Base-by-base conservation (phyloP, 1,284 basidiomycete genomes). In the Malassezia furfur region DNA sequence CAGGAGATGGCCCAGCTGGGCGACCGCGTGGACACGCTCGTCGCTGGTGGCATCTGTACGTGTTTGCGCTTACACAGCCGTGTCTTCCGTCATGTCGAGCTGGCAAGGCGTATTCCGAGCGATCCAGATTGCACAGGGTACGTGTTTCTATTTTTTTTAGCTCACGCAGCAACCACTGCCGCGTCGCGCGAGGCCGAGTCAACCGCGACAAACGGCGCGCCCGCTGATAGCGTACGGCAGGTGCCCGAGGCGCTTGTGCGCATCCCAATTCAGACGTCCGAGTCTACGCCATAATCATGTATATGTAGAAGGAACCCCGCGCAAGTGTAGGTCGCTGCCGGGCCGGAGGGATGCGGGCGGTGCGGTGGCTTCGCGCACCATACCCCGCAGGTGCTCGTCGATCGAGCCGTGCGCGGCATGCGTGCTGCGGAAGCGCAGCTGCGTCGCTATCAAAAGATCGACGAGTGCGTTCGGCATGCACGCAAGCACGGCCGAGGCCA, bases 101-200 rank as follows among this genome's bases (percentile, higher is more conserved):
- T 72, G 70, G 70, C 64, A 69, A 31, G 70, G 70, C 51, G 70
- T 72, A 8, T 72, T 72, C 52, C 56, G 70, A 11, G 68, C 70
- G 10, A 72, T 72, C 31, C 69, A 69, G 48, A 64, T 72, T 15
- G 70, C 70, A 34, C 58, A 64, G 52, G 61, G 64, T 69, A 60
- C 57, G 54, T 51, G 6, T n/a, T 6, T 6, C 14, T 69, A 60
- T 58, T 49, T 51, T 2, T n/a, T 6, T 6, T 15, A n/a, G 22
- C 36, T 45, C 25, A 43, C 48, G 35, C 31, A 28, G 22, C 46
- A 14, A 41, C 47, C 32, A 28, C 35, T 30, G 35, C 22, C 25
- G 48, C 43, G 3, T 4, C 25, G 30, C n/a, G 25, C 41, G 54
- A 43, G 37, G 43, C 45, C 21, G 43, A 39, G 15, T 19, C 41